Conservation (phyloP, 495 filamentous ascomycete species). For the Penicillium nucicola region DNA sequence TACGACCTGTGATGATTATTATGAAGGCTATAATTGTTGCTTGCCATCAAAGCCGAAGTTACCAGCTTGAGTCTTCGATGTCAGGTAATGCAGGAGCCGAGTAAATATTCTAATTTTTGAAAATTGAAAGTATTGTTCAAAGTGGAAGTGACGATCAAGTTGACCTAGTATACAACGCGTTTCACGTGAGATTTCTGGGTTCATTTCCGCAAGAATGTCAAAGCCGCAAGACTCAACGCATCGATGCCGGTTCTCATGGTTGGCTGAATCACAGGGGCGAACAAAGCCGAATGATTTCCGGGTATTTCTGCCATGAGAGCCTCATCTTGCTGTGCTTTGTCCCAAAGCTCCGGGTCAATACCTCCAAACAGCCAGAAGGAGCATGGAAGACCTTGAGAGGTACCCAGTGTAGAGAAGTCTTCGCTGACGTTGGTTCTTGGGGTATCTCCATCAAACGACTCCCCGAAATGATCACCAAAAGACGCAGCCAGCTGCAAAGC, state of each 20-base stretch:
- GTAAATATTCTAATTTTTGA: no score
- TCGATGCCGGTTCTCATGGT: constrained; percentile 56
- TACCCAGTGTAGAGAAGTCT: constrained; percentile 45
- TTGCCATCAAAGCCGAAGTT: not conserved
- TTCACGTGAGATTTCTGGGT: no score
- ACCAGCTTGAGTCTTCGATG: no score
- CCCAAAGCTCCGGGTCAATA: constrained; percentile 42
- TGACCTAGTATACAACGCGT: no score
- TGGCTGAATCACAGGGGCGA: constrained; percentile 61
- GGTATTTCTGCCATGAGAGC: constrained; percentile 29
- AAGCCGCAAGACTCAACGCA: constrained; percentile 53
- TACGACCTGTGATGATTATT: constrained; percentile 7
- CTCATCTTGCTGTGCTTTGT: constrained; percentile 26
- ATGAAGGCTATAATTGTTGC: constrained; percentile 2
- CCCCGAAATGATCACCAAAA: constrained; percentile 37
- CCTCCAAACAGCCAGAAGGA: constrained; percentile 49
- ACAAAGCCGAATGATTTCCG: constrained; percentile 58
- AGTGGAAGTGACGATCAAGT: no score
- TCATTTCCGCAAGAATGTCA: constrained; percentile 46
- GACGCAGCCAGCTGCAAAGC: constrained; percentile 27
- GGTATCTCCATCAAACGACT: constrained; percentile 35
- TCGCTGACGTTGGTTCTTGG: constrained; percentile 40
- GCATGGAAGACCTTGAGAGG: constrained; percentile 32
- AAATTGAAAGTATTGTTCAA: no score
- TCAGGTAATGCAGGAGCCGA: no score